A percentile compares a stretch with the other conserved stretches of the same genome.
Evolutionary conservation across 768 basidiomycete species (phyloP).

Genomic region (Phaeotremella fagi): DNA sequence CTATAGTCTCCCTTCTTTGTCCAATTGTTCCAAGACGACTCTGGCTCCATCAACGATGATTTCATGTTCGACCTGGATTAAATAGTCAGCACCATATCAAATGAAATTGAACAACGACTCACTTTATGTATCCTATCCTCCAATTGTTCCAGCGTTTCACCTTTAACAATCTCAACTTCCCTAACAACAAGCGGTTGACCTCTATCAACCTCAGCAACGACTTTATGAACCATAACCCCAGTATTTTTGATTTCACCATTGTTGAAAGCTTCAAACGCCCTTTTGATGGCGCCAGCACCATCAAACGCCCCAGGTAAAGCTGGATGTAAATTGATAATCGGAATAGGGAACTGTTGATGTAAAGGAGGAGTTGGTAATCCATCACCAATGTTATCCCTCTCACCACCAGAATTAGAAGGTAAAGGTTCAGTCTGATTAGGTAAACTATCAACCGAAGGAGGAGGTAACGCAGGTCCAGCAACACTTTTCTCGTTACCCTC

Average conservation of each 20-base stretch:
- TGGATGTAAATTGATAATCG: conserved; percentile 94
- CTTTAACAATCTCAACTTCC: conserved; percentile 67
- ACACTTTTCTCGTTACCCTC: conserved; percentile 47
- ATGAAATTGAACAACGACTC: conserved; percentile 11
- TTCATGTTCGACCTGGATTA: conserved; percentile 64
- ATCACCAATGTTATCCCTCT: not conserved
- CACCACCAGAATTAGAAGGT: too few relatives aligned
- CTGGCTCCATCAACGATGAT: conserved; percentile 82
- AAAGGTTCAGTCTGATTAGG: conserved; percentile 14
- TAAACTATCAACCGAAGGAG: conserved; percentile 6
- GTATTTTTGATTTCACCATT: conserved; percentile 70
- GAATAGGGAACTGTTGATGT: conserved; percentile 51
- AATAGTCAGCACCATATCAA: not conserved
- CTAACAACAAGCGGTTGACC: conserved; percentile 80
- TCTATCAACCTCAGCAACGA: conserved; percentile 86
- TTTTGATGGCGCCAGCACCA: conserved; percentile 81
- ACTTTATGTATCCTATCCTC: conserved; percentile 69
- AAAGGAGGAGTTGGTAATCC: conserved; percentile 1
- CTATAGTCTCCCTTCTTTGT: conserved; percentile 13
- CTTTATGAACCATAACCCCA: conserved; percentile 90
- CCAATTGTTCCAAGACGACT: conserved; percentile 57
- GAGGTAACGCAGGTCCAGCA: conserved; percentile 17
- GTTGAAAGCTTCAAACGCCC: conserved; percentile 84
- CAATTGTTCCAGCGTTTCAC: conserved; percentile 66
- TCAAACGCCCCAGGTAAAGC: conserved; percentile 95